phyloP scores from a whole-genome alignment of 768 basidiomycete species.

The Boletus sp. region DNA sequence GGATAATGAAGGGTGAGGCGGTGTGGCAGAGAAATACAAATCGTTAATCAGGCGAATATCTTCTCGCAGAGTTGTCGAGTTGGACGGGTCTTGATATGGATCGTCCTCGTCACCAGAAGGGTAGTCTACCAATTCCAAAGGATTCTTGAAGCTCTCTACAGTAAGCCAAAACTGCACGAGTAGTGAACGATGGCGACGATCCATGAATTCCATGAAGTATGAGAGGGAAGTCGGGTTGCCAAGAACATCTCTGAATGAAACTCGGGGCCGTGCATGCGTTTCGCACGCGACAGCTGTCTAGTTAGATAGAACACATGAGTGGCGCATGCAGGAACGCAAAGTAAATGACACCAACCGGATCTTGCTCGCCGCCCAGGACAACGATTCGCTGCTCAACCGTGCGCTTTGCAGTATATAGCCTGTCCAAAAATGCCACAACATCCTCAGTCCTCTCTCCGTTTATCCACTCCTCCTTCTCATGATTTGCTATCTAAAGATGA shows the following conservation, averaged over 20 bases:
- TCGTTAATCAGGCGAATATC: constrained; percentile 90
- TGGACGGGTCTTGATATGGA: constrained; percentile 52
- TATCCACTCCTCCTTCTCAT: constrained; percentile 87
- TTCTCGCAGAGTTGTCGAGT: constrained; percentile 66
- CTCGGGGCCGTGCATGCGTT: constrained; percentile 40
- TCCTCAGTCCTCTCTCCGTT: constrained; percentile 82
- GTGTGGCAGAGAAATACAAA: constrained; percentile 70
- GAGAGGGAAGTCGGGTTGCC: constrained; percentile 86
- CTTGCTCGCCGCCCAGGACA: constrained; percentile 68
- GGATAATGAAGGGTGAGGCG: constrained; percentile 55
- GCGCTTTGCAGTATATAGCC: constrained; percentile 85
- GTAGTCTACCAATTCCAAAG: constrained; percentile 76
- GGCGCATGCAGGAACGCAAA: neutral
- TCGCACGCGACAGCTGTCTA: constrained; percentile 46
- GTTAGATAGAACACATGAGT: constrained; percentile 2
- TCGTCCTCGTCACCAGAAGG: constrained; percentile 59
- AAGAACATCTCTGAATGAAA: constrained; percentile 75
- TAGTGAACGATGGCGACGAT: constrained; percentile 76
- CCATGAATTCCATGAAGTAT: constrained; percentile 99
- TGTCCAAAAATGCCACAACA: constrained; percentile 80
- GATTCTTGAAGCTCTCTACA: constrained; percentile 97
- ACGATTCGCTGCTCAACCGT: constrained; percentile 84
- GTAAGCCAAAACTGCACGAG: constrained; percentile 97
- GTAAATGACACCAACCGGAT: constrained; percentile 43
- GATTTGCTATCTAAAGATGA: constrained; percentile 52